phyloP scores from a whole-genome alignment of 768 basidiomycete species.

The Steccherinum ochraceum region DNA sequence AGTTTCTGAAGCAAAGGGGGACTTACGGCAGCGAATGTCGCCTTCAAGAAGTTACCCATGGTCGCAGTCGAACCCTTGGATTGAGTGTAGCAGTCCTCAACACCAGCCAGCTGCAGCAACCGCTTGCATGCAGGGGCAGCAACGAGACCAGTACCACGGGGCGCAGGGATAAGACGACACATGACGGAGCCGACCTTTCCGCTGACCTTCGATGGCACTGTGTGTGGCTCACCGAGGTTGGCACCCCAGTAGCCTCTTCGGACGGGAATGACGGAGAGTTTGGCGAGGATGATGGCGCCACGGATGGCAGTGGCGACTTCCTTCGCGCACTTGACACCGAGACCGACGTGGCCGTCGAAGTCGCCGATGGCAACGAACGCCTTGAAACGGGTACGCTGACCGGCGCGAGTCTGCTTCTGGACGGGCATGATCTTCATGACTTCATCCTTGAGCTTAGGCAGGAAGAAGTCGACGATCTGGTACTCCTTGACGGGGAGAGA shows the following conservation, averaged over 20 bases:
- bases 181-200: conserved; percentile 99
- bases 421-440: conserved; percentile 99
- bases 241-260: conserved; percentile 99
- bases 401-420: conserved; percentile 99
- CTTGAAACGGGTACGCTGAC: conserved; percentile 99
- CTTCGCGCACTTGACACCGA: conserved; percentile 99
- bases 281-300: conserved; percentile 98
- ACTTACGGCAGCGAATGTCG: conserved; percentile 86
- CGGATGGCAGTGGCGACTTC: conserved; percentile 99
- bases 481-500: conserved; percentile 99
- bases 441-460: conserved; percentile 98
- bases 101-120: conserved; percentile 93
- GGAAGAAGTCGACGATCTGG: conserved; percentile 99
- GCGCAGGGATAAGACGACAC: conserved; percentile 98
- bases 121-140: conserved; percentile 98
- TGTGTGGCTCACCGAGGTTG: conserved; percentile 97
- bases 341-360: conserved; percentile 96
- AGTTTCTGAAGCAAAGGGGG: no score
- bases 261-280: conserved; percentile 96
- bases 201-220: conserved; percentile 96
- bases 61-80: conserved; percentile 98
- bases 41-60: conserved; percentile 99
- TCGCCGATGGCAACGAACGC: conserved; percentile 99
- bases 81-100: conserved; percentile 97
- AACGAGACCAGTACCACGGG: conserved; percentile 98